Base-by-base conservation (phyloP, 805 yeast species). In the Nakazawaea siamensis region DNA sequence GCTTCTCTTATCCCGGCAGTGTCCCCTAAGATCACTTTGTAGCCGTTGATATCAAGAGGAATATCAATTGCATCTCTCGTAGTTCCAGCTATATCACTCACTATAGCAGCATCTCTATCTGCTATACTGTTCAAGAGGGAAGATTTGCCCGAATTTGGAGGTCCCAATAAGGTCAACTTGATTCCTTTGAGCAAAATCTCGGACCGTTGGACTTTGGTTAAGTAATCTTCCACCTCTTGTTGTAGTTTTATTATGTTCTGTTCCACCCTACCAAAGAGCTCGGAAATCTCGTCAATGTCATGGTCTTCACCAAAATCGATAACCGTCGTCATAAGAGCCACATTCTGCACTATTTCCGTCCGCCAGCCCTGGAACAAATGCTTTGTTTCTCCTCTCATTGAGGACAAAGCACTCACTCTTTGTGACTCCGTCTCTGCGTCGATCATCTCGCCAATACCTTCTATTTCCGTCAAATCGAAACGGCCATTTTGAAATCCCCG, bases 131-230 rank as follows among this genome's bases (percentile, higher is more conserved):
- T 92, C 34, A 92, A 55, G 9, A 92, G 57, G 1, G 95, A 84
- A 3, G 96, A 87, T 52, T 92, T 92, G 0, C 98, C 98, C 1
- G 95, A 96, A 55, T 92, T 92, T 1, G 98, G 96, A 5, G 94
- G 92, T 0, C 98, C 98, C 11, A 88, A 44, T 8, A 92, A 59
- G 0, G 80, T 75, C 18, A 88, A 48, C 38, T 73, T 73, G 19
- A 90, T 75, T 1, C 98, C 98, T 17, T 69, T 64, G 27, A 79
- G 55, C 12, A 90, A 54, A 1, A 88, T 60, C 44, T 77, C 82
- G 0, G 85, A 70, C 35, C 73, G 58, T 26, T 63, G 62, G 4
- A 79, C 70, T 46, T 64, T 72, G 1, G 42, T 31, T 17, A 75
- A 46, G 43, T 69, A 73, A 11, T 50, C 38, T 0, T 48, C 38